Conservation (phyloP, 2,329 filamentous ascomycete genomes). For the Xylaria sp. region DNA sequence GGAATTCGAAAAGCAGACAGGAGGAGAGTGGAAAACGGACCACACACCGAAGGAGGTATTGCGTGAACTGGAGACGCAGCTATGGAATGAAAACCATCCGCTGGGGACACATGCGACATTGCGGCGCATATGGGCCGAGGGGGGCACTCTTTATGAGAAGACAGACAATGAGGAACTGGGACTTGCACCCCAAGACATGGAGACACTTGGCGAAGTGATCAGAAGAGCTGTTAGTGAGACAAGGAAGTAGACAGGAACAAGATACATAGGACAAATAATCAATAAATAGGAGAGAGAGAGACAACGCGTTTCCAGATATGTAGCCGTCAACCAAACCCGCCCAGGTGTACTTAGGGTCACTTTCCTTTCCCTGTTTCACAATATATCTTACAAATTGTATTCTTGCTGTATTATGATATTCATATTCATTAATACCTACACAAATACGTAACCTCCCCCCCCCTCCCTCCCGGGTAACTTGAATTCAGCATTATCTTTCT, state of each 20-base stretch:
- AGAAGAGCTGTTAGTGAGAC: constrained; percentile 46
- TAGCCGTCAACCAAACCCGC: too few relatives aligned
- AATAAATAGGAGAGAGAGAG: background rate
- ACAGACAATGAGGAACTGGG: constrained; percentile 29
- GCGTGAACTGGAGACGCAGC: constrained; percentile 50
- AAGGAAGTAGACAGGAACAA: constrained; percentile 19
- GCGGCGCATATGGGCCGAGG: constrained; percentile 31
- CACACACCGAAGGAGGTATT: constrained; percentile 61
- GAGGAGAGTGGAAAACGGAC: constrained; percentile 58
- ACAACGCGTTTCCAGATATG: background rate
- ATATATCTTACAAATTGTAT: background rate
- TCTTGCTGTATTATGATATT: background rate
- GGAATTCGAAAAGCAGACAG: constrained; percentile 73
- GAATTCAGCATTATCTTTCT: too few relatives aligned
- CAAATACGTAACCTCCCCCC: too few relatives aligned
- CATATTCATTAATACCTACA: too few relatives aligned
- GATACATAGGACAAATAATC: too few relatives aligned
- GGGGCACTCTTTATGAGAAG: constrained; percentile 29
- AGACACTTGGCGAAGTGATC: constrained; percentile 59
- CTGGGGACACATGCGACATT: constrained; percentile 22
- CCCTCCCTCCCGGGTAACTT: too few relatives aligned
- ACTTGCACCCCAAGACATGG: constrained; percentile 50
- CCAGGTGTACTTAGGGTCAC: too few relatives aligned
- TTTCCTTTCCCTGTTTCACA: too few relatives aligned
- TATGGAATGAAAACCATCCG: constrained; percentile 22